These are phyloP conservation scores for Elongisporangium anandrum DNA, from an alignment of 352 stramenopile species.

Conservation along the genomic window DNA sequence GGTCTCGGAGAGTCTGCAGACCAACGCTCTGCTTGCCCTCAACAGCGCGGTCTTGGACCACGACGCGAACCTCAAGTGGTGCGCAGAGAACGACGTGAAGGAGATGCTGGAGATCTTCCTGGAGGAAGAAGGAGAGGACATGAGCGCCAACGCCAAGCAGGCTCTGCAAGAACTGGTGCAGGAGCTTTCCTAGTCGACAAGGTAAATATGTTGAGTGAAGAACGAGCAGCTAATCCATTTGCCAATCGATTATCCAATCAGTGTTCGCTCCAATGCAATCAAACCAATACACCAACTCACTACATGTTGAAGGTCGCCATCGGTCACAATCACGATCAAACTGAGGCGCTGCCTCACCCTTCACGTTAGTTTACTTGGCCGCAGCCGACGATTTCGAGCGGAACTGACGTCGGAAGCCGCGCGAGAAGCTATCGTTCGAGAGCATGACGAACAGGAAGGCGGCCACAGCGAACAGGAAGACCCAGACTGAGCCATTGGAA, in stretches of 20 bases:
- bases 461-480: slow-evolving; percentile 55
- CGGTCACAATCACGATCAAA: not conserved
- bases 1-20: slow-evolving; percentile 50
- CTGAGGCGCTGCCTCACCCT: not conserved
- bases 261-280: not conserved
- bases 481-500: slow-evolving; percentile 33
- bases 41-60: slow-evolving; percentile 50
- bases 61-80: slow-evolving; percentile 44
- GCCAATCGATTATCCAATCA: not conserved
- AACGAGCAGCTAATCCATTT: not conserved
- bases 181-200: slow-evolving; percentile 23
- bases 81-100: slow-evolving; percentile 31
- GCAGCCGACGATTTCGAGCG: slow-evolving; percentile 26
- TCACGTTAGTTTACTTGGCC: not conserved
- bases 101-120: slow-evolving; percentile 36
- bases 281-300: not conserved
- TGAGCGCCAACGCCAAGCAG: slow-evolving; percentile 50
- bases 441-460: slow-evolving; percentile 47
- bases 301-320: not conserved
- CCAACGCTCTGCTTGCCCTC: slow-evolving; percentile 62
- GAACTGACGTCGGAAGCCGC: slow-evolving; percentile 43
- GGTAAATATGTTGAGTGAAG: not conserved
- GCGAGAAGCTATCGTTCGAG: slow-evolving; percentile 66
- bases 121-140: slow-evolving; percentile 35
- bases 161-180: slow-evolving; percentile 40